phyloP scores from a whole-genome alignment of 192 early-diverging fungal genomes.

The Gonapodya sp. region DNA sequence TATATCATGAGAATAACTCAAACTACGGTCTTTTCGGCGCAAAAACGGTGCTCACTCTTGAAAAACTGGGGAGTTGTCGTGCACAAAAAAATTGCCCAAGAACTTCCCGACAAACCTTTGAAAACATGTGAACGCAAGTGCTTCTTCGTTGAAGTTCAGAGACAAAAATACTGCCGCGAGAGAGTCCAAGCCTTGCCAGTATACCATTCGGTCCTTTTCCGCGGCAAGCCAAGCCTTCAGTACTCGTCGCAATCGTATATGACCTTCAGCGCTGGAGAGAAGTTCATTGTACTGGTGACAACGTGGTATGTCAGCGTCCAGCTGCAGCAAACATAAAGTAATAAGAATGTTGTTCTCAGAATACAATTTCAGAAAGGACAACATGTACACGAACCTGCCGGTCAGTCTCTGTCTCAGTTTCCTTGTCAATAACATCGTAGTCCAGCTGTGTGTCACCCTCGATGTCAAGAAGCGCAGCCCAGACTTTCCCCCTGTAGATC shows the following conservation, averaged over 20 bases:
- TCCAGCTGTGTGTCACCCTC: slow-evolving; percentile 38
- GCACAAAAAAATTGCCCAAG: slow-evolving; percentile 59
- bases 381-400: slow-evolving; percentile 25
- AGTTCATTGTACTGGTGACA: slow-evolving; percentile 61
- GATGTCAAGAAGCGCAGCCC: slow-evolving; percentile 55
- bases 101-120: slow-evolving; percentile 55
- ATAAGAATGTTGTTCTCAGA: not conserved
- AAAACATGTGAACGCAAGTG: slow-evolving; percentile 57
- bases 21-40: not conserved
- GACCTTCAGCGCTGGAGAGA: slow-evolving; percentile 48
- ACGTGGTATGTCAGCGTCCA: slow-evolving; percentile 48
- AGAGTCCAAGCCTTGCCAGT: slow-evolving; percentile 81
- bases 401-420: slow-evolving; percentile 38
- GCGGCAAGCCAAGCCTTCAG: slow-evolving; percentile 48
- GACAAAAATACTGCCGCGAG: slow-evolving; percentile 65
- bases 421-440: slow-evolving; percentile 44
- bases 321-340: slow-evolving; percentile 4
- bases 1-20: not conserved
- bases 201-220: slow-evolving; percentile 50
- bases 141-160: slow-evolving; percentile 66
- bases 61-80: slow-evolving; percentile 59
- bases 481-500: slow-evolving; percentile 48
- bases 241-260: slow-evolving; percentile 46
- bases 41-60: slow-evolving; percentile 35
- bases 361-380: not conserved